Conservation (phyloP, 306 rosid genomes). For the Dryas drummondii region DNA sequence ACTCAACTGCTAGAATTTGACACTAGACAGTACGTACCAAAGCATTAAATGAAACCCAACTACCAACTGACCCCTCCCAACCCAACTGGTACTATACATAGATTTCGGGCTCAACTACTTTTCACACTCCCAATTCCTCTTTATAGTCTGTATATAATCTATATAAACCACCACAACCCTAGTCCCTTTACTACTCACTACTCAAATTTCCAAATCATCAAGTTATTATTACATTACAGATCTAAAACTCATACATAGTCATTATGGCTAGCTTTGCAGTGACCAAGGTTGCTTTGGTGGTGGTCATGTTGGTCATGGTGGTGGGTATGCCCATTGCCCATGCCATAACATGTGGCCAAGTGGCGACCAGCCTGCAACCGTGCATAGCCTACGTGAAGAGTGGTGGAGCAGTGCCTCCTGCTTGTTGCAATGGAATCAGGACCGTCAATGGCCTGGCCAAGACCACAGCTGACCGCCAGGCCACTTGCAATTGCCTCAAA, state of each 20-base stretch:
- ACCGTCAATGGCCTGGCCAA: background rate
- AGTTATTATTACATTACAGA: background rate
- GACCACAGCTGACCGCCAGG: conserved; percentile 34
- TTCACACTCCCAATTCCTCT: no score
- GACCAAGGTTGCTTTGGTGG: conserved; percentile 21
- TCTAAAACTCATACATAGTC: no score
- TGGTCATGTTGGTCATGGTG: conserved; percentile 26
- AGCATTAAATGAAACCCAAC: conserved; percentile 6
- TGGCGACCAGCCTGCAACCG: background rate
- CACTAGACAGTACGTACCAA: background rate
- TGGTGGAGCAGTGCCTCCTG: background rate
- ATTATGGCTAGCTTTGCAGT: conserved; percentile 27
- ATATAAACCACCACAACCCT: no score
- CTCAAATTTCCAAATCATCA: background rate
- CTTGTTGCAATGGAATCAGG: conserved; percentile 20
- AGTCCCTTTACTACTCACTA: background rate
- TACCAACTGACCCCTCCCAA: background rate
- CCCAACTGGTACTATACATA: no score
- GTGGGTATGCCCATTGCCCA: conserved; percentile 30
- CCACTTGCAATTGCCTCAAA: conserved; percentile 44
- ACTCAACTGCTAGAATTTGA: no score
- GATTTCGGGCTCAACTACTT: no score
- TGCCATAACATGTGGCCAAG: conserved; percentile 37
- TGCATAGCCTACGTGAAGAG: conserved; percentile 12
- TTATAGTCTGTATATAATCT: no score